These are phyloP conservation scores for Neurospora terricola DNA, from an alignment of 495 filamentous ascomycete species.

Conservation along the genomic window DNA sequence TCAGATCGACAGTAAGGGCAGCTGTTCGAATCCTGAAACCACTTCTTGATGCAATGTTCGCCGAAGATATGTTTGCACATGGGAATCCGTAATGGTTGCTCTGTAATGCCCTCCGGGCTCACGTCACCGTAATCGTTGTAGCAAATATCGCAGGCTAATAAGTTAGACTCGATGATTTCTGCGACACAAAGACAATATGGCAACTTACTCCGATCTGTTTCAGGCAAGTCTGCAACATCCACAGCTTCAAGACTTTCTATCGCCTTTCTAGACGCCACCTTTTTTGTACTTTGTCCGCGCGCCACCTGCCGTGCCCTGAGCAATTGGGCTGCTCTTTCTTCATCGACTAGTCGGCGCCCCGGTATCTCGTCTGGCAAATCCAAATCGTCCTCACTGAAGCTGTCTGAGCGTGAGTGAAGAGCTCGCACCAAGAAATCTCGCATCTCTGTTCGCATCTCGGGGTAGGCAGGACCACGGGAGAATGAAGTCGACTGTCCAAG, in stretches of 20 bases:
- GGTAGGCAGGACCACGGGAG: not conserved
- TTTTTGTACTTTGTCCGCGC: slow-evolving; percentile 28
- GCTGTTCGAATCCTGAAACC: slow-evolving; percentile 48
- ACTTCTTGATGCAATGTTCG: slow-evolving; percentile 50
- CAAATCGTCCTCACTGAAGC: slow-evolving; percentile 19
- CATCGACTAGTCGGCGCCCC: not conserved
- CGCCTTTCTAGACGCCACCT: slow-evolving; percentile 37
- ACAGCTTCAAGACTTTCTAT: slow-evolving; percentile 37
- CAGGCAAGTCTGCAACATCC: slow-evolving; percentile 29
- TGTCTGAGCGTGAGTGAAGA: slow-evolving; percentile 4
- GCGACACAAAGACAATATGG: not conserved
- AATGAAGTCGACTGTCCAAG: not conserved
- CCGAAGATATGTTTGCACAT: slow-evolving; percentile 51
- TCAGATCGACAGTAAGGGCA: slow-evolving; percentile 51
- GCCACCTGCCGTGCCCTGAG: slow-evolving; percentile 20
- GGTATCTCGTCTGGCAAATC: slow-evolving; percentile 6
- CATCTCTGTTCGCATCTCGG: not conserved
- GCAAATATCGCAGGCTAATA: slow-evolving; percentile 44
- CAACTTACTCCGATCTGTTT: slow-evolving; percentile 39
- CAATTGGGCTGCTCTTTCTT: slow-evolving; percentile 1
- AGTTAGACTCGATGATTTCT: not conserved
- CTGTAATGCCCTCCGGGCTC: slow-evolving; percentile 42
- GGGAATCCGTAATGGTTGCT: slow-evolving; percentile 41
- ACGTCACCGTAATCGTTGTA: slow-evolving; percentile 45
- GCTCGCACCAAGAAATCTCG: not conserved